A percentile compares a stretch with the other conserved stretches of the same genome.
phyloP scores from a whole-genome alignment of 306 rosid species.

The Castanea mollissima region DNA sequence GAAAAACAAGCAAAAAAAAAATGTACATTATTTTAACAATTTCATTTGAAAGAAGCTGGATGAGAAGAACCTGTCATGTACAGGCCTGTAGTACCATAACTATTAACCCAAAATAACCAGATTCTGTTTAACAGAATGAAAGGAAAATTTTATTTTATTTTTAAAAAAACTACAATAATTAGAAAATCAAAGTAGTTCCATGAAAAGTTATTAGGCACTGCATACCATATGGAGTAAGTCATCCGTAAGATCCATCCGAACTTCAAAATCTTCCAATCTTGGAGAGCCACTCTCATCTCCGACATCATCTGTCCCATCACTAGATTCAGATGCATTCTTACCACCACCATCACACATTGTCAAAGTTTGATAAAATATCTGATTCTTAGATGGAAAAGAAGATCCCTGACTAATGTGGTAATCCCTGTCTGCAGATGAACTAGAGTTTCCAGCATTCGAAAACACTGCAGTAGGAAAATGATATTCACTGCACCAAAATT shows the following conservation, averaged over 20 bases:
- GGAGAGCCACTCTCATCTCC: conserved; percentile 40
- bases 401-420: conserved; percentile 36
- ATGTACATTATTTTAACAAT: no score
- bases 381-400: conserved; percentile 33
- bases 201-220: not conserved
- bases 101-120: not conserved
- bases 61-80: no score
- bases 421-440: conserved; percentile 46
- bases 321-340: conserved; percentile 38
- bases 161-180: conserved; percentile 6
- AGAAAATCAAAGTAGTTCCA: not conserved
- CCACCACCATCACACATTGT: conserved; percentile 33
- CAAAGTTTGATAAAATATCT: conserved; percentile 41
- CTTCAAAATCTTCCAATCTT: conserved; percentile 58
- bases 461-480: conserved; percentile 39
- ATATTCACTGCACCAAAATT: conserved; percentile 53
- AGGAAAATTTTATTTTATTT: not conserved
- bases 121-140: not conserved
- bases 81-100: no score
- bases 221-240: conserved; percentile 94
- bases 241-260: conserved; percentile 96
- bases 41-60: no score
- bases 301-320: conserved; percentile 47
- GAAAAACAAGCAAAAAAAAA: not conserved
- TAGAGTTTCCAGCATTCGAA: conserved; percentile 52